These are phyloP conservation scores for Pythium biforme DNA, from an alignment of 352 stramenopile genomes.

Conservation along the genomic window DNA sequence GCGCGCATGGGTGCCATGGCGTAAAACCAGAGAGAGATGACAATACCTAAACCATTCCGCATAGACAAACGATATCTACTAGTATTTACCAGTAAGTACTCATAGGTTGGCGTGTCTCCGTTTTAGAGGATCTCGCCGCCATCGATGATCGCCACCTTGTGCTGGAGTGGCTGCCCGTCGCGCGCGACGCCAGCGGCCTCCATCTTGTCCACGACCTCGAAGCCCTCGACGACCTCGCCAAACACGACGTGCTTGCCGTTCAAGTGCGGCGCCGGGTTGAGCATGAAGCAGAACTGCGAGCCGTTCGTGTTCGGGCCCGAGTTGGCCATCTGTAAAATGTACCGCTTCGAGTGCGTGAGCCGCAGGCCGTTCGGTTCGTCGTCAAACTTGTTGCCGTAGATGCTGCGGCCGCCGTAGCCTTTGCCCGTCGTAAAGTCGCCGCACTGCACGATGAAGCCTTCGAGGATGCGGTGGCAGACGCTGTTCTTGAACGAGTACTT, in stretches of 20 bases:
- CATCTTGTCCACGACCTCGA: conserved; percentile 84
- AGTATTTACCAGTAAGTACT: neutral
- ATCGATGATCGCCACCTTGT: conserved; percentile 76
- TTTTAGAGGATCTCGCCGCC: conserved; percentile 64
- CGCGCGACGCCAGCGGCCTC: conserved; percentile 57
- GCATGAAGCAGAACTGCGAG: conserved; percentile 99
- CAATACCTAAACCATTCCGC: neutral
- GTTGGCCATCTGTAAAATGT: conserved; percentile 97
- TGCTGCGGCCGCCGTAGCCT: conserved; percentile 95
- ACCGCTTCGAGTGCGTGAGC: conserved; percentile 78
- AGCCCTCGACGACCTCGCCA: conserved; percentile 82
- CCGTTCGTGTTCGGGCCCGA: conserved; percentile 96
- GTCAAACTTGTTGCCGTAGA: conserved; percentile 97
- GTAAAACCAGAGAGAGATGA: conserved; percentile 13
- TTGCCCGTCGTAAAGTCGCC: conserved; percentile 94
- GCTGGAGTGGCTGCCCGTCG: conserved; percentile 60
- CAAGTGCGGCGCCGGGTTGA: conserved; percentile 62
- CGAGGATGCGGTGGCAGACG: conserved; percentile 98
- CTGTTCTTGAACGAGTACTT: conserved; percentile 96
- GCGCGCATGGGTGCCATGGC: conserved; percentile 51
- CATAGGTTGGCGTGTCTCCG: neutral
- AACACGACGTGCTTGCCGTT: conserved; percentile 87
- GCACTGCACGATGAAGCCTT: conserved; percentile 98
- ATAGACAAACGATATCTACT: conserved; percentile 12
- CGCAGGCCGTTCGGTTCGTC: conserved; percentile 94